Conservation (phyloP, 768 basidiomycete genomes). For the Rhizopogon rudus region DNA sequence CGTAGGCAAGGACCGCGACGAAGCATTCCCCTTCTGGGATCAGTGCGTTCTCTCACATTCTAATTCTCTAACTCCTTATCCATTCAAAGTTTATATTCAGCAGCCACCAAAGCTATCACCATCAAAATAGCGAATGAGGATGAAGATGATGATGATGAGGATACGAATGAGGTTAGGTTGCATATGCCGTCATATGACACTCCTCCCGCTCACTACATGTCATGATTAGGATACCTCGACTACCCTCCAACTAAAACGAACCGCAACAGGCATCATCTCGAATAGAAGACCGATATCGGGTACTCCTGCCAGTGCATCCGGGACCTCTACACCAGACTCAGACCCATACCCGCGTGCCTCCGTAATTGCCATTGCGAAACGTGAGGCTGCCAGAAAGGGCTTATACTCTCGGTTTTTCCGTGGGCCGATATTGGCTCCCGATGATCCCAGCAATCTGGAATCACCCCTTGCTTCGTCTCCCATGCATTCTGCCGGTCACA, state of each 20-base stretch:
- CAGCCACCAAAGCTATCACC: conserved; percentile 79
- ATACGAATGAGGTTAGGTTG: conserved; percentile 1
- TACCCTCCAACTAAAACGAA: conserved; percentile 42
- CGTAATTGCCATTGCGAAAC: conserved; percentile 62
- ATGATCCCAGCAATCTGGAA: conserved; percentile 10
- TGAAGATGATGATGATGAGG: conserved; percentile 28
- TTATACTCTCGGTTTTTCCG: conserved; percentile 82
- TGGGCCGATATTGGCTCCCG: conserved; percentile 63
- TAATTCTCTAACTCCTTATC: not conserved
- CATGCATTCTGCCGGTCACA: not conserved
- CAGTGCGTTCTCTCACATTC: conserved; percentile 58
- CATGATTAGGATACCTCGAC: conserved; percentile 11
- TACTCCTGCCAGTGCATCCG: conserved; percentile 37
- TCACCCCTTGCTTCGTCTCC: not conserved
- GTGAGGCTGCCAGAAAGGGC: conserved; percentile 67
- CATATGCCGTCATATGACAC: not conserved
- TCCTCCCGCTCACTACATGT: not conserved
- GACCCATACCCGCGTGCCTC: conserved; percentile 33
- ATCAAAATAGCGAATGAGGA: conserved; percentile 56
- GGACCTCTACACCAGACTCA: conserved; percentile 35
- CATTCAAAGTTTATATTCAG: conserved; percentile 53
- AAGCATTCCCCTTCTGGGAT: conserved; percentile 98
- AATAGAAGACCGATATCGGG: conserved; percentile 56
- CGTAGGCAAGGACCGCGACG: conserved; percentile 89
- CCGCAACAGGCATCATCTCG: conserved; percentile 72